phyloP scores from a whole-genome alignment of 768 basidiomycete species.

The Amanita rimosa region DNA sequence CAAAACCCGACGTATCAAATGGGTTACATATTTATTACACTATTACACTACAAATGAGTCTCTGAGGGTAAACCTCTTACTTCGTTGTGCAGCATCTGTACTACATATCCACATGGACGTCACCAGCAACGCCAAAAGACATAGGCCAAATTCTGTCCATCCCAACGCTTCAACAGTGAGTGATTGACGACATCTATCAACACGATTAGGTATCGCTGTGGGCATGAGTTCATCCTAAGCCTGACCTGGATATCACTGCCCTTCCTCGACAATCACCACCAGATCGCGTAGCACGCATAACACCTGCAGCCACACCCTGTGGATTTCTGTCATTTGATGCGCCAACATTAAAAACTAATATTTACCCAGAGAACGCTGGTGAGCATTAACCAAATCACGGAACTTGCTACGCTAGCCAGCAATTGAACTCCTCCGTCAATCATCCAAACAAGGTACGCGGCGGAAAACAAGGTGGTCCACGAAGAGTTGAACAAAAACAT shows the following conservation, averaged over 20 bases:
- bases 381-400: constrained; percentile 59
- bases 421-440: constrained; percentile 53
- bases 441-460: constrained; percentile 63
- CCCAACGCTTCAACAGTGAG: constrained; percentile 66
- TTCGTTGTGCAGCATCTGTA: constrained; percentile 7
- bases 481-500: constrained; percentile 52
- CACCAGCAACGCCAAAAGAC: constrained; percentile 38
- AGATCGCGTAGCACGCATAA: constrained; percentile 53
- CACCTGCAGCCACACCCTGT: constrained; percentile 56
- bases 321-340: constrained; percentile 1
- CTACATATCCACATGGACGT: constrained; percentile 35
- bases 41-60: constrained; percentile 11
- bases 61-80: constrained; percentile 10
- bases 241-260: constrained; percentile 39
- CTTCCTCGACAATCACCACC: constrained; percentile 48
- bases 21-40: constrained; percentile 10
- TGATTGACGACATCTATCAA: constrained; percentile 52
- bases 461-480: constrained; percentile 68
- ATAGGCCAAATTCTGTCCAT: constrained; percentile 65
- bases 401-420: constrained; percentile 70
- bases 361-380: constrained; percentile 61
- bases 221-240: background rate
- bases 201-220: background rate
- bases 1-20: constrained; percentile 14
- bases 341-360: constrained; percentile 4